Evolutionary conservation across 2,329 filamentous ascomycete genomes (phyloP).

Genomic region (Dothidotthia symphoricarpi): DNA sequence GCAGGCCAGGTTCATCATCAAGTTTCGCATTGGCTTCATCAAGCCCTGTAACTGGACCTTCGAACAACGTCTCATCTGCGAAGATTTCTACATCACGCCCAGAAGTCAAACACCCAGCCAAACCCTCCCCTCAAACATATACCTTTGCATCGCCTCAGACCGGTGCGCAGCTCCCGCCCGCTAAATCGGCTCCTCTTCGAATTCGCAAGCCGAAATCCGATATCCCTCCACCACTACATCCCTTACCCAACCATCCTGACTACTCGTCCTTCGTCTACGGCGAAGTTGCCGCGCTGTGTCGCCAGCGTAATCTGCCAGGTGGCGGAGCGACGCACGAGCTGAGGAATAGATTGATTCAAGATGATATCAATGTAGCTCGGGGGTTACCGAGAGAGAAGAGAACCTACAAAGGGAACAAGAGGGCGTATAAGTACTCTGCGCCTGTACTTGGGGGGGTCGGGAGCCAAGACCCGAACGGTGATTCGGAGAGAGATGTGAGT

Average conservation of each 20-base stretch:
- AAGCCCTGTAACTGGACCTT: too few relatives aligned
- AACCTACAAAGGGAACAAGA: neutral
- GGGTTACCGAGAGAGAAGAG: conserved; percentile 7
- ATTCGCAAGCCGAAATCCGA: neutral
- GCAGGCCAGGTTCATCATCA: neutral
- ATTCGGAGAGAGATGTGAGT: too few relatives aligned
- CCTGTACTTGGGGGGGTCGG: neutral
- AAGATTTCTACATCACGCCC: too few relatives aligned
- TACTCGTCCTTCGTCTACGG: conserved; percentile 17
- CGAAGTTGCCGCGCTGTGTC: conserved; percentile 16
- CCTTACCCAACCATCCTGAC: conserved; percentile 3
- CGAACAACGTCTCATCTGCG: too few relatives aligned
- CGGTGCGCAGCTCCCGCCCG: neutral
- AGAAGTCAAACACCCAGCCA: too few relatives aligned
- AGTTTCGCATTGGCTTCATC: too few relatives aligned
- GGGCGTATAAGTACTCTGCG: neutral
- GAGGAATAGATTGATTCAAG: conserved; percentile 18
- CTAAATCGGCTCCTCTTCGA: neutral
- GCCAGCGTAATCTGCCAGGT: conserved; percentile 12
- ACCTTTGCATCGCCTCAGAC: too few relatives aligned
- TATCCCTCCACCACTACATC: neutral
- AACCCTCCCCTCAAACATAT: neutral
- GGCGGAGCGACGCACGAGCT: conserved; percentile 9
- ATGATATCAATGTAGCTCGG: conserved; percentile 15
- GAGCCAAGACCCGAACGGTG: too few relatives aligned